Conservation (phyloP, 345 rosid species). For the Moringa oleifera region DNA sequence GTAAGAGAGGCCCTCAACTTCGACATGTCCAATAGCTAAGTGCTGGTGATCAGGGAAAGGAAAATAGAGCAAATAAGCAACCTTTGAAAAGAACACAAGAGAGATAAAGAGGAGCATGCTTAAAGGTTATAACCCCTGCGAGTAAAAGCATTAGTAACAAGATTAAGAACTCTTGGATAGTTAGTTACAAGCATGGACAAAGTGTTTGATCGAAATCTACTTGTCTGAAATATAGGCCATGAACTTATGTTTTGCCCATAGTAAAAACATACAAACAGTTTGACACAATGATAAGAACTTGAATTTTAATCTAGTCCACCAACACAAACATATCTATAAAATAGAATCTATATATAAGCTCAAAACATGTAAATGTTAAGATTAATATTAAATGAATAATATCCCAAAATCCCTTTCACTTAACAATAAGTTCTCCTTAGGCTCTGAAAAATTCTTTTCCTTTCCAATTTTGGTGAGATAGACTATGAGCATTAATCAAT, state of each 20-base stretch:
- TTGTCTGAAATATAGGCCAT: conserved; percentile 42
- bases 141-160: conserved; percentile 71
- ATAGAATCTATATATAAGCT: too few species aligned
- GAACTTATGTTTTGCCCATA: not conserved
- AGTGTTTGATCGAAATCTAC: conserved; percentile 79
- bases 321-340: not conserved
- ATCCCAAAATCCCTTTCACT: too few species aligned
- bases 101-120: conserved; percentile 33
- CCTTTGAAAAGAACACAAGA: not conserved
- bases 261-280: not conserved
- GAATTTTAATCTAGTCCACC: not conserved
- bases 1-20: conserved; percentile 32
- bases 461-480: not conserved
- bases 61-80: not conserved
- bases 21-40: conserved; percentile 37
- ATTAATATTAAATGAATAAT: not conserved
- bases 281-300: too few species aligned
- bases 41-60: conserved; percentile 13
- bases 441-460: too few species aligned
- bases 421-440: too few species aligned
- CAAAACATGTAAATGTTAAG: not conserved
- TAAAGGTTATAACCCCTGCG: conserved; percentile 89
- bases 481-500: not conserved
- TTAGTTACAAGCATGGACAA: conserved; percentile 74
- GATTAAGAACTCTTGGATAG: conserved; percentile 82